Base-by-base conservation (phyloP, 1,284 basidiomycete species). In the Moesziomyces sp. region DNA sequence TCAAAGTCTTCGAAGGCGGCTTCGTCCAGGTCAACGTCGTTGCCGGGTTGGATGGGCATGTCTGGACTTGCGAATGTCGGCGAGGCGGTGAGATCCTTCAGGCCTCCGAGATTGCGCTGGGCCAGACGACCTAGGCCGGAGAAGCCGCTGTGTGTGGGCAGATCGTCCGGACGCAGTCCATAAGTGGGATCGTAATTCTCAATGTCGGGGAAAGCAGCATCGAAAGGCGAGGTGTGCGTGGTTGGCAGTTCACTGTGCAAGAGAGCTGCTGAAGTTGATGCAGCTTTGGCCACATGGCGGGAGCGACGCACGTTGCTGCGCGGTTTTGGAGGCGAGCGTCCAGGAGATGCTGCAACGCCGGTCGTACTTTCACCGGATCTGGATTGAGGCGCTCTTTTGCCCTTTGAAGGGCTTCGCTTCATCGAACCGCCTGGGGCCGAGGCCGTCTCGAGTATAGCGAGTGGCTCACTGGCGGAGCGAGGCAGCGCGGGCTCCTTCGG, bases 181-280 rank as follows among this genome's bases (percentile, higher is more conserved):
- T 98, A 97, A 0, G 95, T 97, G 0, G 94, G 95, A 80, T 98
- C 95, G 84, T 93, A 97, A 69, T 92, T 89, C 85, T 96, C 94
- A 44, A 94, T 88, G 46, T 83, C 80, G 34, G 71, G 73, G 40
- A 78, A 72, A 1, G 58, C 64, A 6, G 71, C 58, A 40, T 61
- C 66, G 59, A 74, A 70, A 1, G 74, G 53, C 10, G 73, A 74
- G 35, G 74, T 35, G 11, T 59, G 50, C 10, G 60, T 40, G 9
- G 53, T 24, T 0, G 55, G 46, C 35, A 52, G 46, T 23, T 76
- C 63, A 40, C 30, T 52, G 54, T 69, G 55, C n/a, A 69, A 56
- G 19, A 60, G 53, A 5, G 56, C 66, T 19, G 59, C 67, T 18
- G 73, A 71, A 1, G 62, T 71, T 0, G 68, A 75, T 3, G 68